These are phyloP conservation scores for Chlamydomonas urium DNA, from an alignment of 139 green algal species.

Conservation along the genomic window DNA sequence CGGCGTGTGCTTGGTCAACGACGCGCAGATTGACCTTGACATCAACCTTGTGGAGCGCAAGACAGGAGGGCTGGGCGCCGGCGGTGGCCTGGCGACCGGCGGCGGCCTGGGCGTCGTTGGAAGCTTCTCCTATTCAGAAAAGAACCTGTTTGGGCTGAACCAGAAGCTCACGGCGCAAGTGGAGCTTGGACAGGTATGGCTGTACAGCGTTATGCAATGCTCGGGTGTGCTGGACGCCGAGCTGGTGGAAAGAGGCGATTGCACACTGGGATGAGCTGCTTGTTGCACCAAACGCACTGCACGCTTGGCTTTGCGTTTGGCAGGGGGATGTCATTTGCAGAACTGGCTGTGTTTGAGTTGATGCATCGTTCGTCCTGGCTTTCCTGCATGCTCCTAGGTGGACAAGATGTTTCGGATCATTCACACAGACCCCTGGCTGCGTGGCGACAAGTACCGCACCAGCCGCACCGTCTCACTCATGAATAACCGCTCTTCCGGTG, in stretches of 20 bases:
- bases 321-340: too few relatives aligned
- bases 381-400: too few relatives aligned
- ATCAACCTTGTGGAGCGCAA: conserved; percentile 87
- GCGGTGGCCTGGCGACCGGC: conserved; percentile 67
- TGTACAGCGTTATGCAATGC: too few relatives aligned
- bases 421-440: conserved; percentile 91
- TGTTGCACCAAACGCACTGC: too few relatives aligned
- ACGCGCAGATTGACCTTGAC: conserved; percentile 75
- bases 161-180: conserved; percentile 77
- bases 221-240: too few relatives aligned
- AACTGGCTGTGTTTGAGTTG: too few relatives aligned
- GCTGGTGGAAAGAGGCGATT: too few relatives aligned
- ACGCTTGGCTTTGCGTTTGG: too few relatives aligned
- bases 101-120: conserved; percentile 78
- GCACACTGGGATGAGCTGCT: too few relatives aligned
- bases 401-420: conserved; percentile 87
- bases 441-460: conserved; percentile 81
- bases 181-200: conserved; percentile 3
- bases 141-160: conserved; percentile 87
- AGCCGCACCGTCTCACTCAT: conserved; percentile 68
- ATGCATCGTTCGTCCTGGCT: too few relatives aligned
- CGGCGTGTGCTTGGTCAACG: too few relatives aligned
- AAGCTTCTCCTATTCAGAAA: conserved; percentile 79
- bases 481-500: conserved; percentile 53
- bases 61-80: conserved; percentile 78